Evolutionary conservation across 2,329 filamentous ascomycete species (phyloP).

Genomic region (Ascochyta viciae-villosae): DNA sequence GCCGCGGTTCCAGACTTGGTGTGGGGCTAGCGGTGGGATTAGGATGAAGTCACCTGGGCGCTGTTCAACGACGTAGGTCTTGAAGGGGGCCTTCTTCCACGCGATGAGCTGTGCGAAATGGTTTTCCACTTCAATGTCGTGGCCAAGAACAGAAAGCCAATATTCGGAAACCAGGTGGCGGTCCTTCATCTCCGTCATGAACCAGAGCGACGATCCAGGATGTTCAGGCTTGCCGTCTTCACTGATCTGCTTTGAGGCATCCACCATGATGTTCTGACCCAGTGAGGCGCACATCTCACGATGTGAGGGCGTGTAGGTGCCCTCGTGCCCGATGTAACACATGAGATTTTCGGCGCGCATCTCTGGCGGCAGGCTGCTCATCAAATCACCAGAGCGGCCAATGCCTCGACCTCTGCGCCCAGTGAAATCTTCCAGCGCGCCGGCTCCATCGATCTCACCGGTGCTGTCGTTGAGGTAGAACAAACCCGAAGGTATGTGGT

Average conservation of each 20-base stretch:
- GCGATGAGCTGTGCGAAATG: constrained; percentile 96
- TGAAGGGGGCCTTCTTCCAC: constrained; percentile 94
- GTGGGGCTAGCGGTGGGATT: constrained; percentile 88
- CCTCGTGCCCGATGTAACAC: constrained; percentile 98
- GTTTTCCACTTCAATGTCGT: constrained; percentile 95
- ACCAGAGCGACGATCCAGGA: constrained; percentile 92
- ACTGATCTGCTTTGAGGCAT: constrained; percentile 72
- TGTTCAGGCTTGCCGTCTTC: constrained; percentile 74
- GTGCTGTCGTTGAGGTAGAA: constrained; percentile 91
- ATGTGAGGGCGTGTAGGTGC: constrained; percentile 94
- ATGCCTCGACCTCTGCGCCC: constrained; percentile 62
- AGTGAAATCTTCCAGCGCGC: constrained; percentile 59
- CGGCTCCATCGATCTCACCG: constrained; percentile 62
- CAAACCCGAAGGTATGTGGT: constrained; percentile 78
- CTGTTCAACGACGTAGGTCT: constrained; percentile 91
- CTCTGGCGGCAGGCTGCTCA: constrained; percentile 84
- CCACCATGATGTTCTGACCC: constrained; percentile 98
- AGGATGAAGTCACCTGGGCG: constrained; percentile 90
- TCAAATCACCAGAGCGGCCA: constrained; percentile 84
- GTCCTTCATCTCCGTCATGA: constrained; percentile 97
- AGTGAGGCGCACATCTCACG: constrained; percentile 97
- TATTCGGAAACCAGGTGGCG: constrained; percentile 90
- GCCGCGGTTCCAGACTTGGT: constrained; percentile 98
- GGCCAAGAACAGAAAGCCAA: constrained; percentile 89
- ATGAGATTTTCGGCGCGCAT: constrained; percentile 97